These are phyloP conservation scores for Leccinum variabile DNA, from an alignment of 1,284 basidiomycete genomes.

Conservation along the genomic window DNA sequence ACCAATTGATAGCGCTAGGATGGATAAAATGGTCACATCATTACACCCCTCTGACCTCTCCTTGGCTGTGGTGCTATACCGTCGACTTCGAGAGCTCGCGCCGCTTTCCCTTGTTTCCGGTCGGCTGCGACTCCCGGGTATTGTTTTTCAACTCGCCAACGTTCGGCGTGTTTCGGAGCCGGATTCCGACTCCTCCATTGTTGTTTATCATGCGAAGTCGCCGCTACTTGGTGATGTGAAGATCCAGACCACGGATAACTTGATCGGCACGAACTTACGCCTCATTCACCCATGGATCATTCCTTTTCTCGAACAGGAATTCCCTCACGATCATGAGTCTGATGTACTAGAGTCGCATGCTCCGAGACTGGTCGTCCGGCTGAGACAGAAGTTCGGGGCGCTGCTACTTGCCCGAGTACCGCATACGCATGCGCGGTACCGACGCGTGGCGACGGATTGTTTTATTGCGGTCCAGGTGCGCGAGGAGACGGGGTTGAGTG, in stretches of 20 bases:
- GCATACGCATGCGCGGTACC: slow-evolving; percentile 1
- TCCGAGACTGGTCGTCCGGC: slow-evolving; percentile 3
- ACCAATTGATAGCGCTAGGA: background rate
- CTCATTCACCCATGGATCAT: slow-evolving; percentile 17
- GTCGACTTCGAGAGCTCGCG: background rate
- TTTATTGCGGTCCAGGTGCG: slow-evolving; percentile 5
- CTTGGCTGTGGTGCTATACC: background rate
- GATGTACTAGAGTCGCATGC: background rate
- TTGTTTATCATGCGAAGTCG: slow-evolving; percentile 2
- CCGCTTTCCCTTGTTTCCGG: background rate
- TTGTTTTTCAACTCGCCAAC: slow-evolving; percentile 7
- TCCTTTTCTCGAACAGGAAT: slow-evolving; percentile 6
- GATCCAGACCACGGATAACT: slow-evolving; percentile 7
- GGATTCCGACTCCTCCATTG: background rate
- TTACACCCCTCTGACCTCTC: slow-evolving; percentile 3
- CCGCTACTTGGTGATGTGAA: slow-evolving; percentile 3
- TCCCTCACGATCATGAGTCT: background rate
- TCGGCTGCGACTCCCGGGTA: slow-evolving; percentile 11
- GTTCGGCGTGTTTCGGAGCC: background rate
- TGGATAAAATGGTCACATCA: background rate
- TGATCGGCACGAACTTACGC: background rate
- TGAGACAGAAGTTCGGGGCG: slow-evolving; percentile 10
- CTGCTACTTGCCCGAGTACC: slow-evolving; percentile 4
- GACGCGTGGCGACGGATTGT: slow-evolving; percentile 10
- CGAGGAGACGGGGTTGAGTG: background rate